Base-by-base conservation (phyloP, 2,329 filamentous ascomycete species). In the Cladophialophora carrionii region DNA sequence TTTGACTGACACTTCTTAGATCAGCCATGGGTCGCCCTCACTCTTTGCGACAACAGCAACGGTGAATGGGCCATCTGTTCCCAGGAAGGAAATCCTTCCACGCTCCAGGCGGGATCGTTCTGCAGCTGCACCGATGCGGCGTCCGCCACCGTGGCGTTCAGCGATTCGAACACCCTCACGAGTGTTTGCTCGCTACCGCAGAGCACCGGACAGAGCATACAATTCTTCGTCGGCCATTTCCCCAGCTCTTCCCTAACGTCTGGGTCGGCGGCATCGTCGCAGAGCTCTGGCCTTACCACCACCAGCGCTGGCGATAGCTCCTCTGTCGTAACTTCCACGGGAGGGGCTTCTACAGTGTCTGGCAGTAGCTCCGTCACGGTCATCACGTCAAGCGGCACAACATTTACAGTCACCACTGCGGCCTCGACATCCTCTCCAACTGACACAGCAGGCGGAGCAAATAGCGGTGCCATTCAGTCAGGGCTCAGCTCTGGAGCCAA, bases 21-120 rank as follows among this genome's bases (percentile, higher is more conserved):
- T 34, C 66, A 72, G 49, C 70, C 74, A 9, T 79, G 78, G 77
- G 61, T 75, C 6, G 76, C 75, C 0, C 72, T 78, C 17, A 73
- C 73, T 1, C 76, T 74, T 68, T 78, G 77, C 70, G 74, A 77
- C 62, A 70, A 70, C 67, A 74, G 71, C 2, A 72, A 71, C 1
- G 64, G 73, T 31, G 60, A 74, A 61, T 78, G 77, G 74, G 68
- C 74, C 17, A 72, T 72, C 22, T 78, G 77, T 65, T 65, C 67
- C 17, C 75, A 77, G 55, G 66, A 66, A 1, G 64, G 46, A 48
- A 59, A 64, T 6, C 66, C 72, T 0, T 53, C 58, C 2, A 72
- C 73, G 4, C 62, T 74, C 17, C 62, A 69, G 7, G 48, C 68
- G 1, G 70, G 74, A 5, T 72, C 74, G 14, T 68, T 64, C 3